Evolutionary conservation across 2,329 filamentous ascomycete genomes (phyloP).

Genomic region (Dichotomopilus funicola): DNA sequence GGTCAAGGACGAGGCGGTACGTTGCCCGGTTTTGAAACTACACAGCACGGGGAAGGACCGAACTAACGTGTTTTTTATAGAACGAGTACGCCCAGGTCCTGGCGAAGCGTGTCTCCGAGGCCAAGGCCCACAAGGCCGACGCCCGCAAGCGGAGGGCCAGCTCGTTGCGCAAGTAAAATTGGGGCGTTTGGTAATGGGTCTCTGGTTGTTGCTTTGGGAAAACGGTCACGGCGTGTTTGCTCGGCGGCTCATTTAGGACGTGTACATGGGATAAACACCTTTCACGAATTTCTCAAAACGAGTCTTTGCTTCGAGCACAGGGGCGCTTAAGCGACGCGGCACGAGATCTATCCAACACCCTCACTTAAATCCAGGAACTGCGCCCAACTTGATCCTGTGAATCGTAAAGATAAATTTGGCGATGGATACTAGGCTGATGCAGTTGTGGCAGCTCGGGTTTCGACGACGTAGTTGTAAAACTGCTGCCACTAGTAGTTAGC

Average conservation of each 20-base stretch:
- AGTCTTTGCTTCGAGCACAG: constrained; percentile 22
- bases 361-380: neutral
- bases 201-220: constrained; percentile 25
- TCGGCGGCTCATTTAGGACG: constrained; percentile 23
- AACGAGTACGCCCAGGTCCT: constrained; percentile 96
- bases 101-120: constrained; percentile 94
- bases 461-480: too few species aligned
- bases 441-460: neutral
- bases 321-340: constrained; percentile 7
- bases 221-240: constrained; percentile 26
- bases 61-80: constrained; percentile 46
- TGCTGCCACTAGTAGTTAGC: too few species aligned
- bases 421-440: constrained; percentile 3
- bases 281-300: constrained; percentile 23
- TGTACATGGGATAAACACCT: constrained; percentile 26
- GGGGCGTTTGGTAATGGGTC: constrained; percentile 28
- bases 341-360: constrained; percentile 13
- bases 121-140: constrained; percentile 90
- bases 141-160: constrained; percentile 94
- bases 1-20: constrained; percentile 97
- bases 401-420: constrained; percentile 3
- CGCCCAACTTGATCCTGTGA: neutral
- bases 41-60: neutral
- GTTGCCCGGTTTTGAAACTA: neutral
- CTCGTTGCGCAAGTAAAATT: constrained; percentile 81